These are phyloP conservation scores for Vachellia collinsii DNA, from an alignment of 306 rosid species.

Conservation along the genomic window DNA sequence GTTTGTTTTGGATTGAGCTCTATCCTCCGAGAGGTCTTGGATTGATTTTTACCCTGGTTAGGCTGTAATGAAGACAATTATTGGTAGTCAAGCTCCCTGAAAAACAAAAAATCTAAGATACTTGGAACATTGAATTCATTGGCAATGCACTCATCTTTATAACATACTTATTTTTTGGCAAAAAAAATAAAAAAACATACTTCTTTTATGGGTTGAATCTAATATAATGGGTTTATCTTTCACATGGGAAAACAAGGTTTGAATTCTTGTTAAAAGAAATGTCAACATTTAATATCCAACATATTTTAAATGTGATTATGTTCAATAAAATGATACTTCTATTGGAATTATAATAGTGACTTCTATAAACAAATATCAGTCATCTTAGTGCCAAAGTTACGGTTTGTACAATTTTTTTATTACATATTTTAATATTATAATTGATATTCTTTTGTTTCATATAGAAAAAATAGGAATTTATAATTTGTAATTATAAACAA, in stretches of 20 bases:
- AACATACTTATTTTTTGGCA: too few species aligned
- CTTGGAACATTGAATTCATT: too few species aligned
- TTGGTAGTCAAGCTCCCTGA: neutral
- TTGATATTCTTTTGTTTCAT: neutral
- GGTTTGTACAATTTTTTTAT: neutral
- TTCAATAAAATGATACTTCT: too few species aligned
- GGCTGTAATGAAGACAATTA: neutral
- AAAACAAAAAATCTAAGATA: too few species aligned
- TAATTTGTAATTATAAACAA: neutral
- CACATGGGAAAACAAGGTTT: too few species aligned
- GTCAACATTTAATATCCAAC: too few species aligned
- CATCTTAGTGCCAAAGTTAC: neutral
- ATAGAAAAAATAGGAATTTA: neutral
- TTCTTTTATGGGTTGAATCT: too few species aligned
- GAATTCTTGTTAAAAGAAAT: too few species aligned
- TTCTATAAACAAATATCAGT: neutral
- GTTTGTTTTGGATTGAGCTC: neutral
- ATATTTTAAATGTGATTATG: too few species aligned
- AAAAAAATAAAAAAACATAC: too few species aligned
- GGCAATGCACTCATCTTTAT: too few species aligned
- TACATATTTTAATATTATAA: neutral
- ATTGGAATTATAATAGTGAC: neutral
- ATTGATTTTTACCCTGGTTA: neutral
- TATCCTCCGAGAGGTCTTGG: neutral
- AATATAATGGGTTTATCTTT: too few species aligned